These are phyloP conservation scores for Inga leiocalycina DNA, from an alignment of 306 rosid genomes.

Conservation along the genomic window DNA sequence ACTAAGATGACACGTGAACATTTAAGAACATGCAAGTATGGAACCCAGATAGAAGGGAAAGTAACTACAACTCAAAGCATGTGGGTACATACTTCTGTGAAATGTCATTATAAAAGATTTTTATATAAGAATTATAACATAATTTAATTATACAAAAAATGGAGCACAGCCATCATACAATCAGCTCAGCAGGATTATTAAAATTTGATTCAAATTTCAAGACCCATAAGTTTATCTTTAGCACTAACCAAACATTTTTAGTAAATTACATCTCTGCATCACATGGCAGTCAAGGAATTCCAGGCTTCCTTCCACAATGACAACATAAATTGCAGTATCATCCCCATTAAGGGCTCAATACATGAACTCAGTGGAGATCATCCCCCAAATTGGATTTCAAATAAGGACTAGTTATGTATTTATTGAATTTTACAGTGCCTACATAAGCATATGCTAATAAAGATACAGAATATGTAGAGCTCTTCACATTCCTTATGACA, in stretches of 20 bases:
- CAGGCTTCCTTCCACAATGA: background rate
- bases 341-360: background rate
- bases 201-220: background rate
- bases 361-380: background rate
- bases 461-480: background rate
- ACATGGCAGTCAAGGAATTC: background rate
- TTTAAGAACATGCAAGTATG: background rate
- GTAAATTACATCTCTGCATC: slow-evolving; percentile 8
- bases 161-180: slow-evolving; percentile 7
- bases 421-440: background rate
- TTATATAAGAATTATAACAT: background rate
- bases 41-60: background rate
- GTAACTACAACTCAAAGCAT: slow-evolving; percentile 19
- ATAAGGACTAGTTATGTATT: background rate
- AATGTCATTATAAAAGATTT: background rate
- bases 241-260: slow-evolving; percentile 20
- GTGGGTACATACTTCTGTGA: background rate
- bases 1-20: slow-evolving; percentile 10
- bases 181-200: background rate
- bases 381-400: background rate
- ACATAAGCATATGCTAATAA: background rate
- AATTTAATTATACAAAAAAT: slow-evolving; percentile 27
- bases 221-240: background rate
- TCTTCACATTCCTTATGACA: background rate
- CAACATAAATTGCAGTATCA: background rate